Evolutionary conservation across 169 alveolate species (phyloP), one percentile per base, ranked within the genome.

Genomic region (Miamiensis avidus): DNA sequence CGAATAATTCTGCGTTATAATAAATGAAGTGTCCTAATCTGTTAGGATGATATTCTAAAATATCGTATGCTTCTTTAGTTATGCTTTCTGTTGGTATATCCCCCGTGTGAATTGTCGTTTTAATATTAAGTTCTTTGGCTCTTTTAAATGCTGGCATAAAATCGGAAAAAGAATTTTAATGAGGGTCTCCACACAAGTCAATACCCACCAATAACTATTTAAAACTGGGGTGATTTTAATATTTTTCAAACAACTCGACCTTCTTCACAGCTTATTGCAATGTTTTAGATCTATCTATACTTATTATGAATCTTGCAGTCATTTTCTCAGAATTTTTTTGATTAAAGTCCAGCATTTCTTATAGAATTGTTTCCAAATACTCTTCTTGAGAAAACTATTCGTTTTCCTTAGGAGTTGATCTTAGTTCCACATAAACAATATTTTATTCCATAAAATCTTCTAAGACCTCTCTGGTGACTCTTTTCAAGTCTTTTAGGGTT

Each of bases 111-210:
- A 93, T 29, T 31, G 92, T 77, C 0, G 84, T 82, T 74, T 87
- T 91, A 64, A 91, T 34, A 25, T 93, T 93, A 0, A 1, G 27
- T 15, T 83, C 84, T 64, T 83, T 83, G n/a, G 95, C 94, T 34
- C 82, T 34, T 33, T 86, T 29, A 74, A 93, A 88, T 15, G 74
- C 83, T 1, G 29, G 81, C 11, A 34, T 0, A 76, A 49, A 93
- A 65, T 87, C 83, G 25, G 6, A 11, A 79, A 93, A 93, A 25
- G 33, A 29, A n/a, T 81, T 87, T n/a, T 30, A 49, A 26, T 72
- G 81, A 26, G 97, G 96, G 77, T 92, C 90, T 76, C 97, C 97
- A 85, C 94, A 84, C 29, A 89, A 85, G 75, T 94, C 97, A 25
- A 94, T 31, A 29, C 97, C 97, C 25, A 89, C 94, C 81, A 82